A percentile compares a stretch with the other conserved stretches of the same genome.
phyloP scores from a whole-genome alignment of 164 flowering plant species.

The Euptelea pleiosperma region DNA sequence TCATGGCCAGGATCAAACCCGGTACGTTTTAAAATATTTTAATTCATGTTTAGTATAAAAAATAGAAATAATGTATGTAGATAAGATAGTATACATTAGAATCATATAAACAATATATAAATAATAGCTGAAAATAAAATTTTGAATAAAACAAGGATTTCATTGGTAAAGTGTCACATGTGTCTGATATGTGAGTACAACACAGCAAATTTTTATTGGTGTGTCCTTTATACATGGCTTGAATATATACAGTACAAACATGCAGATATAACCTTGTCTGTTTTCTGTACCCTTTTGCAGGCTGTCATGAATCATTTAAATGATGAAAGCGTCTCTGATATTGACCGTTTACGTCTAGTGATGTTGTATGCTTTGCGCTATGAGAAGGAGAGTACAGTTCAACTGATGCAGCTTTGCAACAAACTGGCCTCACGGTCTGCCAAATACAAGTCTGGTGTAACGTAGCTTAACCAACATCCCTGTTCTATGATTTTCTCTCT shows the following conservation, averaged over 20 bases:
- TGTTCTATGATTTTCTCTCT: conserved; percentile 1
- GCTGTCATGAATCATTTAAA: conserved; percentile 79
- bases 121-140: too few species aligned
- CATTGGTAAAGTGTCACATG: too few species aligned
- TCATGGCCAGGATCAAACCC: too few species aligned
- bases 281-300: conserved; percentile 35
- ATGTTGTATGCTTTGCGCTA: conserved; percentile 96
- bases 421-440: conserved; percentile 83
- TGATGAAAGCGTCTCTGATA: conserved; percentile 77
- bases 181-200: too few species aligned
- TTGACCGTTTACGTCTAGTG: conserved; percentile 82
- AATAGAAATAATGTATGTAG: too few species aligned
- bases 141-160: too few species aligned
- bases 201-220: too few species aligned
- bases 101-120: too few species aligned
- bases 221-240: too few species aligned
- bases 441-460: conserved; percentile 97
- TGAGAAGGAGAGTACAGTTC: conserved; percentile 98
- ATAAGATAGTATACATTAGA: too few species aligned
- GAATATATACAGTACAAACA: background rate
- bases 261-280: background rate
- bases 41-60: too few species aligned
- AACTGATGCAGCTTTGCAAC: conserved; percentile 96
- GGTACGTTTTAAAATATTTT: too few species aligned
- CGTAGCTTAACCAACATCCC: conserved; percentile 19